Evolutionary conservation across 352 stramenopile species (phyloP), one percentile per base, ranked within the genome.

Genomic region (Phytophthora tubulina): DNA sequence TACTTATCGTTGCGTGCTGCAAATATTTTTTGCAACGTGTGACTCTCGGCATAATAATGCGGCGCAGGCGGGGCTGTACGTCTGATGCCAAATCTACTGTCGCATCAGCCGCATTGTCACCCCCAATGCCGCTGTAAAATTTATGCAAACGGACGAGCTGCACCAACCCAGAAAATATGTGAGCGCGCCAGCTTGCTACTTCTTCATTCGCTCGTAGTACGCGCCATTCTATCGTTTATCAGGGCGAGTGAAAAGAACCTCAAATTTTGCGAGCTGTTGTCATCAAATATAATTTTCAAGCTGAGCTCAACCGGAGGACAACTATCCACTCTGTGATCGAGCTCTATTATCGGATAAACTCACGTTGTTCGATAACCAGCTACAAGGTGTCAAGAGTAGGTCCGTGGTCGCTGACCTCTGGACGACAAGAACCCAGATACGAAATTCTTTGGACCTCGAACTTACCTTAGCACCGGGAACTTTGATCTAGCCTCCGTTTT

Each of bases 211-310:
- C 46, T 51, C 3, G 58, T 66, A 3, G 21, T 66, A 4, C n/a
- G 51, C 21, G 57, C 39, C 46, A 66, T 57, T 15, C 5, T 63
- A 1, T 45, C 35, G 6, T 66, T 66, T 57, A 42, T 57, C 21
- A 38, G 58, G 46, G 46, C 21, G 58, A 65, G 35, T 56, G 35
- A 45, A 33, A 65, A 15, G 35, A 65, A 57, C 56, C 58, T n/a
- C 17, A 55, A 15, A n/a, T 41, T 31, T 42, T 56, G 17, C 6
- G 31, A 13, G 58, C 58, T 30, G 17, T 56, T 8, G 35, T 65
- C 17, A 57, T n/a, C 5, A 65, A 65, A 51, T 33, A 57, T 2
- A 33, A 51, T 7, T 56, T 65, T 17, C 17, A 38, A 44, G 31
- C 45, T 4, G 15, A 49, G 6, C 33, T 65, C 9, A 51, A 65